Evolutionary conservation across 768 basidiomycete genomes (phyloP).

Genomic region (Suillus decipiens): DNA sequence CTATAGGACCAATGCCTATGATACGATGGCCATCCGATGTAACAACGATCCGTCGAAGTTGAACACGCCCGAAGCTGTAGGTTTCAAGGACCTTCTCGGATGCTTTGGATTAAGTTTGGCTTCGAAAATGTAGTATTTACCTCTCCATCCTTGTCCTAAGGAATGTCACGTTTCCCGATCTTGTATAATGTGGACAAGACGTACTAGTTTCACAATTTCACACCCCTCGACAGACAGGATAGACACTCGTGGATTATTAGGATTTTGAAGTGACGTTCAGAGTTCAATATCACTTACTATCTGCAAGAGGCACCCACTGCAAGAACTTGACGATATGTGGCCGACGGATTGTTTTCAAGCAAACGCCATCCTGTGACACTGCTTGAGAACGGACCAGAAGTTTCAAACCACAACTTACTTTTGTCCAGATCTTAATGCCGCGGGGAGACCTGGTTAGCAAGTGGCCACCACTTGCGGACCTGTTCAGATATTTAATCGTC

Average conservation of each 20-base stretch:
- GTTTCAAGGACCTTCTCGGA: conserved; percentile 38
- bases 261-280: conserved; percentile 12
- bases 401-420: conserved; percentile 23
- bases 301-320: conserved; percentile 50
- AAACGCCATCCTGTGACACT: conserved; percentile 46
- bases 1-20: conserved; percentile 52
- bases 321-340: conserved; percentile 47
- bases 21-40: conserved; percentile 48
- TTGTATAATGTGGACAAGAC: conserved; percentile 17
- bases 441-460: conserved; percentile 51
- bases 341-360: conserved; percentile 50
- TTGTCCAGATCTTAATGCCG: conserved; percentile 54
- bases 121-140: conserved; percentile 20
- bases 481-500: conserved; percentile 19
- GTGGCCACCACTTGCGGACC: conserved; percentile 48
- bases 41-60: conserved; percentile 50
- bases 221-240: conserved; percentile 50
- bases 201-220: conserved; percentile 48
- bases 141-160: conserved; percentile 48
- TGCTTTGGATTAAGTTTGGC: not conserved
- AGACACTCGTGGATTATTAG: conserved; percentile 37
- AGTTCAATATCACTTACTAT: conserved; percentile 34
- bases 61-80: conserved; percentile 46
- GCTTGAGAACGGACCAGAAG: not conserved
- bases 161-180: conserved; percentile 15